Evolutionary conservation across 768 basidiomycete genomes (phyloP).

Genomic region (Termitomyces sp.): DNA sequence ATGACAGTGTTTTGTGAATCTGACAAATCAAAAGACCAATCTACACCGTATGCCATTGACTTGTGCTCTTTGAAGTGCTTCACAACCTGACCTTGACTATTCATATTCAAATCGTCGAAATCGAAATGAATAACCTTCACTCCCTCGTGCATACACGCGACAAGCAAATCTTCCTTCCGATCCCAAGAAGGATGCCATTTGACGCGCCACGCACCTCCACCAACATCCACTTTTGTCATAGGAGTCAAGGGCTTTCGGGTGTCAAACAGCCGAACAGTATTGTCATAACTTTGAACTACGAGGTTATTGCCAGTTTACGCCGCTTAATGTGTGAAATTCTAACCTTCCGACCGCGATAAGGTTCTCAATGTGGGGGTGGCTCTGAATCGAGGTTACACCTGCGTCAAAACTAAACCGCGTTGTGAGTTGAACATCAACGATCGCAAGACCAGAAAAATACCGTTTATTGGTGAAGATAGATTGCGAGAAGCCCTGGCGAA

Average conservation of each 20-base stretch:
- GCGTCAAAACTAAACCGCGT: conserved; percentile 68
- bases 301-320: not conserved
- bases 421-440: not conserved
- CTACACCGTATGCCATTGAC: conserved; percentile 87
- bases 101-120: conserved; percentile 26
- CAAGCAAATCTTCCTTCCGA: conserved; percentile 71
- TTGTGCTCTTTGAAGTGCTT: conserved; percentile 70
- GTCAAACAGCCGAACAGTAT: conserved; percentile 78
- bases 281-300: conserved; percentile 64
- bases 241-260: conserved; percentile 58
- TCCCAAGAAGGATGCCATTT: conserved; percentile 84
- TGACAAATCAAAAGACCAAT: conserved; percentile 64
- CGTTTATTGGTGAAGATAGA: conserved; percentile 73
- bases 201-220: conserved; percentile 93
- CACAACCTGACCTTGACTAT: conserved; percentile 18
- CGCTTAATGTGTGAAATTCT: conserved; percentile 4
- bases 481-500: conserved; percentile 51
- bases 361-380: conserved; percentile 74
- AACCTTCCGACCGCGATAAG: conserved; percentile 90
- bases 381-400: conserved; percentile 89
- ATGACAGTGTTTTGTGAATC: conserved; percentile 44
- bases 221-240: conserved; percentile 58
- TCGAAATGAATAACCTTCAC: conserved; percentile 75
- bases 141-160: conserved; percentile 98
- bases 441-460: conserved; percentile 26